Conservation (phyloP, 2,329 filamentous ascomycete genomes). For the Sordariomycetes sp. region DNA sequence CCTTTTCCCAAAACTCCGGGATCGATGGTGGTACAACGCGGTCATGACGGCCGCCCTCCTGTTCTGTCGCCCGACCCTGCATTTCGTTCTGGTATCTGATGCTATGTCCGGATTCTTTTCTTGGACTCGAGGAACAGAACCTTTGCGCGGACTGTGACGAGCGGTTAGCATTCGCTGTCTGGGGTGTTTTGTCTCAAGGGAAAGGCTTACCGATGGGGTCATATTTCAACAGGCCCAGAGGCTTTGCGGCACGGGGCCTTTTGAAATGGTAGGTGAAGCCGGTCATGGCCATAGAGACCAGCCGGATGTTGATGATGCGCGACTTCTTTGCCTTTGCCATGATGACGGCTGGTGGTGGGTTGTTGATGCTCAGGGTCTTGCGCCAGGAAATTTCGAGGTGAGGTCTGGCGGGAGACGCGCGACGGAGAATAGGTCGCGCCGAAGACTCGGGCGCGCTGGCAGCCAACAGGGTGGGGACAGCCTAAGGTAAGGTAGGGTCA, state of each 20-base stretch:
- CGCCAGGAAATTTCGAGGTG: slow-evolving; percentile 3
- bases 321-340: slow-evolving; percentile 54
- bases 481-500: no score
- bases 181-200: neutral
- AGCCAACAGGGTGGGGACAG: no score
- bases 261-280: slow-evolving; percentile 92
- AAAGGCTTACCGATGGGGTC: slow-evolving; percentile 71
- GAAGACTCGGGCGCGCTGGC: neutral
- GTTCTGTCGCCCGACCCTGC: slow-evolving; percentile 18
- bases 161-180: neutral
- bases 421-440: neutral
- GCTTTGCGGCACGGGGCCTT: slow-evolving; percentile 69
- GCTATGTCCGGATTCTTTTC: slow-evolving; percentile 51
- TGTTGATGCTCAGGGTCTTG: neutral
- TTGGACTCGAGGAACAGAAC: slow-evolving; percentile 94
- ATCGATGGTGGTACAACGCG: no score
- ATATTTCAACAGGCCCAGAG: slow-evolving; percentile 97
- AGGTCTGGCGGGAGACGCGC: neutral
- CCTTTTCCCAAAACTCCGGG: no score
- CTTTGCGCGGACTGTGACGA: slow-evolving; percentile 69
- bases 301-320: slow-evolving; percentile 84
- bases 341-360: slow-evolving; percentile 1
- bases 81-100: slow-evolving; percentile 10
- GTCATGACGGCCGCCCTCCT: no score
- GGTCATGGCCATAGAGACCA: slow-evolving; percentile 97